Base-by-base conservation (phyloP, 2,329 filamentous ascomycete genomes). In the Cryphonectria nitschkei region DNA sequence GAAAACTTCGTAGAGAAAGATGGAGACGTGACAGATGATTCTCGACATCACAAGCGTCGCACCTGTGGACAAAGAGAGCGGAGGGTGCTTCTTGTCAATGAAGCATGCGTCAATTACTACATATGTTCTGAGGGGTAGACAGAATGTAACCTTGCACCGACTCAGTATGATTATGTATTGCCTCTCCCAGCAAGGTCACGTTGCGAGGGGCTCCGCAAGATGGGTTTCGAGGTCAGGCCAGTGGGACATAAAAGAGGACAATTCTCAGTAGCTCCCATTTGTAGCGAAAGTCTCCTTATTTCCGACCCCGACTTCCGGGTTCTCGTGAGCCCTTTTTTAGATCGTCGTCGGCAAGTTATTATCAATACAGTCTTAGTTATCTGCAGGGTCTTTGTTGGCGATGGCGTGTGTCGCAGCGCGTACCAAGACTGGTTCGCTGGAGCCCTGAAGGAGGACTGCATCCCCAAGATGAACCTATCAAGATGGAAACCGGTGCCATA, bases 401-500 rank as follows among this genome's bases (percentile, higher is more conserved):
- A 29, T 22, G 29, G 29, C 16, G 41, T 43, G 61, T 19, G 52
- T 39, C 32, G 58, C 58, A 50, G 16, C 11, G 29, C 54, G 11
- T 13, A 19, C 3, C 13, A 56, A 54, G 34, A 52, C 19, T n/a
- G 46, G 46, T 56, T 22, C 50, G 34, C 50, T 22, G 37, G 32
- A 52, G 46, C 43, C 46, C 46, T 6, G 11, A 65, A 26, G n/a
- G 22, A 26, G 8, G 41, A 50, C 46, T 26, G n/a, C 37, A 64
- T n/a, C 11, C 29, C 69, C 46, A 46, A 60, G 19, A 39, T 5
- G 19, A 54, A 41, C 37, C 68, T 34, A 64, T 70, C 50, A 56
- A 41, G 41, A 43, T 41, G 2, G 32, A 46, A 22, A 50, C 32
- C 56, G 68, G 62, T 4, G 6, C 16, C 50, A 67, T 63, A 68